Evolutionary conservation across 495 filamentous ascomycete species (phyloP).

Genomic region (Tuber melanosporum): DNA sequence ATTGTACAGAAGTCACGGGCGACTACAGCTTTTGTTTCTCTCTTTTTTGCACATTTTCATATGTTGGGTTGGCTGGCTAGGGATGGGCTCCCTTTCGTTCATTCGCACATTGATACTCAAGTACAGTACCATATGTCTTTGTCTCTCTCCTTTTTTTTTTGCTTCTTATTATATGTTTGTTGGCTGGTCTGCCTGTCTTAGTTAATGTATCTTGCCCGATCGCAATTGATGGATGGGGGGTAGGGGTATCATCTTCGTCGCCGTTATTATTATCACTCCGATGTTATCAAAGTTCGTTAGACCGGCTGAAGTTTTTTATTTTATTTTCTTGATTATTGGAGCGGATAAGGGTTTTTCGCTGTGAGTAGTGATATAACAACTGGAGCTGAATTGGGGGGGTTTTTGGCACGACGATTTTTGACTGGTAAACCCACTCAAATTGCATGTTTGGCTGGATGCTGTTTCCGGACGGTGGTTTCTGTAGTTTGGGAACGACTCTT

Average conservation of each 20-base stretch:
- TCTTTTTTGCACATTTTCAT: background rate
- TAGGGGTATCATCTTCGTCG: background rate
- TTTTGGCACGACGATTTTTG: too few species aligned
- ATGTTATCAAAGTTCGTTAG: conserved; percentile 8
- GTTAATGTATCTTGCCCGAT: background rate
- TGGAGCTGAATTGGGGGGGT: background rate
- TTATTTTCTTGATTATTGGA: background rate
- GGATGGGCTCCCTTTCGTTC: background rate
- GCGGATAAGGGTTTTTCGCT: background rate
- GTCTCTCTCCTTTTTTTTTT: background rate
- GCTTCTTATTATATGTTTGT: background rate
- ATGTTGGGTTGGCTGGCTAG: background rate
- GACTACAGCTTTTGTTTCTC: background rate
- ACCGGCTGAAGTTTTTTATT: background rate
- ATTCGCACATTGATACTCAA: background rate
- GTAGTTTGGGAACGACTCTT: too few species aligned
- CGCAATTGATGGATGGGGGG: background rate
- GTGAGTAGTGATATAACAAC: background rate
- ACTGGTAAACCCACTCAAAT: too few species aligned
- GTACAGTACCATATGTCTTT: conserved; percentile 5
- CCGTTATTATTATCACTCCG: background rate
- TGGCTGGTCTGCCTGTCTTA: background rate
- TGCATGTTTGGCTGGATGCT: too few species aligned
- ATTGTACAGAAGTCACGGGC: background rate
- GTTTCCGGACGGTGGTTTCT: too few species aligned